Base-by-base conservation (phyloP, 2,329 filamentous ascomycete genomes). In the Waltergamsia citrina region DNA sequence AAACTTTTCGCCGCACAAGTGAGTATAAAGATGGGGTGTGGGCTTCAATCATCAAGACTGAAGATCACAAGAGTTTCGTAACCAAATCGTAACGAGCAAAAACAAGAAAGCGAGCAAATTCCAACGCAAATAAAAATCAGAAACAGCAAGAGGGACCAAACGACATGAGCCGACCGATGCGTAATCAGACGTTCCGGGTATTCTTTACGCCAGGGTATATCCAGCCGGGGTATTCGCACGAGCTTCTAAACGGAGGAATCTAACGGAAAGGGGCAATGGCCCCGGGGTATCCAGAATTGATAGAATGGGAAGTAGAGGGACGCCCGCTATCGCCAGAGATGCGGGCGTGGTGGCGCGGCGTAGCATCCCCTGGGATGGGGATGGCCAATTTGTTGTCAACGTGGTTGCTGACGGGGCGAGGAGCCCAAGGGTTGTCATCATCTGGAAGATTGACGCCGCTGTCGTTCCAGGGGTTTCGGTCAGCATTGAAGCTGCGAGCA, bases 391-490 rank as follows among this genome's bases (percentile, higher is more conserved):
- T 82, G 52, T 68, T 69, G 54, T 80, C 65, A 49, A 68, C 66
- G 53, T 74, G 77, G 54, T 78, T 83, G 50, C 74, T 71, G 46
- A 79, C 73, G 47, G 75, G 74, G 43, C 76, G 74, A 33, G 62
- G 62, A 34, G 69, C 60, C 75, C 76, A 80, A 25, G 71, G 70
- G 55, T 76, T 74, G 47, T 95, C 87, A 43, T 94, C 86, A 50
- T 95, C 90, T 42, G 84, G 71, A 45, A 95, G 77, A 56, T 95
- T 95, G 53, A 95, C 87, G 49, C 88, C 90, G 52, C 86, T 94
- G 57, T 96, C 90, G 57, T 95, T 95, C 90, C 90, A 96, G 41
- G 88, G 88, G 62, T 95, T 94, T 59, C 88, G 84, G 59, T 94
- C 93, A 46, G 86, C 86, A 43, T 80, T 79, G 58, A 81, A 80